Evolutionary conservation across 208 protist genomes (phyloP).

Genomic region (Tritrichomonas foetus): DNA sequence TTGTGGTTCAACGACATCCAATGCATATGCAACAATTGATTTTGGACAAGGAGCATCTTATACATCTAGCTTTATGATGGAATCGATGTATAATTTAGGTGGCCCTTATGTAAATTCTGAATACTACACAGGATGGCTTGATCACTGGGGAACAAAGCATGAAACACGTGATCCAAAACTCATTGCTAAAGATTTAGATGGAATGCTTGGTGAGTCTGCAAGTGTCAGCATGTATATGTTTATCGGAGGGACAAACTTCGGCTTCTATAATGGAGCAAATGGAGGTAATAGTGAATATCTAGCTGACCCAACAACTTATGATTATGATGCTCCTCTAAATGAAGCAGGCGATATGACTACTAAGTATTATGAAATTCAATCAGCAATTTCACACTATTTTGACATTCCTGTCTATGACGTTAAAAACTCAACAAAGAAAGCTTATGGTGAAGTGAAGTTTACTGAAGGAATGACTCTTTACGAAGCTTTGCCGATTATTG

Average conservation of each 20-base stretch:
- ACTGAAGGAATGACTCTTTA: too few relatives aligned
- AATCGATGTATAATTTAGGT: not conserved
- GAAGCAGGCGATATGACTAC: slow-evolving; percentile 46
- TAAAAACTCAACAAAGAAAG: too few relatives aligned
- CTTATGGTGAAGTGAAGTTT: too few relatives aligned
- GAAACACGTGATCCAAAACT: too few relatives aligned
- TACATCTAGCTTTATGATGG: not conserved
- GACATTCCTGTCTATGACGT: too few relatives aligned
- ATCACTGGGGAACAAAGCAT: slow-evolving; percentile 42
- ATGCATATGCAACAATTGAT: not conserved
- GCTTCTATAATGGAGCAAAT: slow-evolving; percentile 49
- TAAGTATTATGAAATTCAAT: too few relatives aligned
- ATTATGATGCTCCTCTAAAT: slow-evolving; percentile 54
- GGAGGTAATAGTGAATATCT: not conserved
- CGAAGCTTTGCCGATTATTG: too few relatives aligned
- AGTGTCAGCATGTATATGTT: not conserved
- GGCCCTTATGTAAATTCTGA: slow-evolving; percentile 52
- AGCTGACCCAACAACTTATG: slow-evolving; percentile 52
- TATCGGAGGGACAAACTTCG: slow-evolving; percentile 51
- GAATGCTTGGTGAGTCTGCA: not conserved
- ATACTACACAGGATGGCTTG: slow-evolving; percentile 57
- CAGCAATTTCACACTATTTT: too few relatives aligned
- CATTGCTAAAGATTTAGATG: not conserved
- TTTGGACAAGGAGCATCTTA: not conserved
- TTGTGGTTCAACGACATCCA: slow-evolving; percentile 40